phyloP scores from a whole-genome alignment of 306 rosid species.

The Trifolium fragiferum region DNA sequence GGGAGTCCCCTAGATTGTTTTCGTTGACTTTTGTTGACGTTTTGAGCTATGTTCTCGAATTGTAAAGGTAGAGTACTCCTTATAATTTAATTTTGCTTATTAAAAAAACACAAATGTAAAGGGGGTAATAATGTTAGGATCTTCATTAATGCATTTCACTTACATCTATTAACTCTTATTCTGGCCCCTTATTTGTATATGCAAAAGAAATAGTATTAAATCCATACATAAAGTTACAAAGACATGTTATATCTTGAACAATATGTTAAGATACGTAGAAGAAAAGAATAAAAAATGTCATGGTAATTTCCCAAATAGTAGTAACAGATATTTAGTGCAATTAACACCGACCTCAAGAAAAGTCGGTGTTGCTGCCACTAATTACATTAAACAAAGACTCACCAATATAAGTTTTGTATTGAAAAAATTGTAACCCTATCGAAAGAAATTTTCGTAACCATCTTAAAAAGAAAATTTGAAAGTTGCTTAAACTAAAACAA shows the following conservation, averaged over 20 bases:
- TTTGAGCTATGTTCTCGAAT: too few species aligned
- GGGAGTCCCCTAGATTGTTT: too few species aligned
- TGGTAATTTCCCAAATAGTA: background rate
- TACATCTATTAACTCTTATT: background rate
- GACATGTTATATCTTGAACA: background rate
- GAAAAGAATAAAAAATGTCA: background rate
- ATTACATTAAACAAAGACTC: slow-evolving; percentile 2
- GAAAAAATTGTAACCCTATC: background rate
- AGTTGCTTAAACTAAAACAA: background rate
- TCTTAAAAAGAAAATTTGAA: background rate
- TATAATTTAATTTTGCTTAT: too few species aligned
- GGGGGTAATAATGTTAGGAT: background rate
- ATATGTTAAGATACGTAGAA: background rate
- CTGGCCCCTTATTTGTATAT: background rate
- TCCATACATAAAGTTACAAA: slow-evolving; percentile 5
- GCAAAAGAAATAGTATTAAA: background rate
- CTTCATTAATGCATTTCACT: background rate
- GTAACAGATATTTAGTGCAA: background rate
- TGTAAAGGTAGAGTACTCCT: too few species aligned
- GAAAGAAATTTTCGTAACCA: background rate
- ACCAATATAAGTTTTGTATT: background rate
- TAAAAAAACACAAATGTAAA: background rate
- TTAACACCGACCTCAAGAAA: background rate
- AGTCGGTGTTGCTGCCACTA: background rate
- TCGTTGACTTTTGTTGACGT: too few species aligned